Evolutionary conservation across 495 filamentous ascomycete species (phyloP), one percentile per base, ranked within the genome.

Genomic region (Lasiosphaeria miniovina): DNA sequence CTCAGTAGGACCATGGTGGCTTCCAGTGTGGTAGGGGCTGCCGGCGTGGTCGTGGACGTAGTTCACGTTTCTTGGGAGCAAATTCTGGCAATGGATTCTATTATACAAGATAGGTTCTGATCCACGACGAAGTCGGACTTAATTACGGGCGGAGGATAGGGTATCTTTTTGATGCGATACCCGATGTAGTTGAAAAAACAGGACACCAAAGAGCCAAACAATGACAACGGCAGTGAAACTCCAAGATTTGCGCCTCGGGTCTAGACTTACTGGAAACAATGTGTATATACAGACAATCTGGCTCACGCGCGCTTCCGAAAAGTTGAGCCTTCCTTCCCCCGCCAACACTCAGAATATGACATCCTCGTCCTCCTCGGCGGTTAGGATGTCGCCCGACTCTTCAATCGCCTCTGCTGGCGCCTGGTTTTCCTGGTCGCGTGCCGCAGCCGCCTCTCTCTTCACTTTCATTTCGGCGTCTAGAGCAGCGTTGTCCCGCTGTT

Each of bases 341-440:
- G 11, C 11, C 12, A 46, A n/a, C 45, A n/a, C 73, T 85, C 24
- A 98, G 74, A 98, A 98, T 65, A 98, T 98, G 60, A 98, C 86
- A 74, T 98, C 94, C 63, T 90, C 85, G 68, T 98, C 94, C 61
- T 95, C 93, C 60, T 89, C 84, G 52, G 92, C 90, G 6, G 88
- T 89, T 12, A 98, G 75, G 15, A 98, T 73, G 71, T 97, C 90
- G 31, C 77, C 62, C 12, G 79, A 73, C 36, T 75, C 78, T 10
- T 76, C 77, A 6, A 73, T 66, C 15, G 79, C 77, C 48, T 80
- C 76, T 46, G 80, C 76, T 46, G 76, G 74, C 33, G 78, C 74
- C 45, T 75, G 70, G 57, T 83, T 72, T 74, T 81, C 65, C 62
- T 73, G 52, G 50, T 56, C 73, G 12, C 10, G 65, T 60, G 51